Base-by-base conservation (phyloP, 305 asterid genomes). In the Fraxinus velutina region DNA sequence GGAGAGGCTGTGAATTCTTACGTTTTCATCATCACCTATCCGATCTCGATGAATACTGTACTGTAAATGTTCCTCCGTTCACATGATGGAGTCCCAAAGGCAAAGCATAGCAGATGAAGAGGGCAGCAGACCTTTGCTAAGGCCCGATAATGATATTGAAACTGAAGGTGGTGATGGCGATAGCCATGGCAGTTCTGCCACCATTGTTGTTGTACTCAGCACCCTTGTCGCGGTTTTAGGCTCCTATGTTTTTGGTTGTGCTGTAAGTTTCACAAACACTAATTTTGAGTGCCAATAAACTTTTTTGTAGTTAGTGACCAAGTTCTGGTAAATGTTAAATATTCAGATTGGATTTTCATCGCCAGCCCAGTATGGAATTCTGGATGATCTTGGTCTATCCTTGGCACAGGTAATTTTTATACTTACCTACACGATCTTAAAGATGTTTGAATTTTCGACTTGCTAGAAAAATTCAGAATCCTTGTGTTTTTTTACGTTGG, bases 321-420 rank as follows among this genome's bases (percentile, higher is more conserved):
- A 60, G 32, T 71, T 74, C 71, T 71, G 57, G 71, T 10, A 55
- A 64, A 75, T 73, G 83, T 60, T 80, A 77, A 88, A 82, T 83
- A 17, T 83, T 85, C 88, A 93, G 98, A 92, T 92, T 80, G 97
- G 97, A 85, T 93, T 78, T 86, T 92, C 98, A 22, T 93, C 97
- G n/a, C 97, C 98, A 17, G 96, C 97, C 77, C 93, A 93, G 83
- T 78, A 89, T 27, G 97, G 96, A 60, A 92, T 94, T 79, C 77
- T 94, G 39, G 84, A 84, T 75, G 98, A 94, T 78, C 91, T 94
- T 80, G 92, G 90, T 39, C 87, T 94, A 32, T 86, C 97, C 13
- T 50, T 93, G 72, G 90, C 96, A 24, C 90, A 94, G 90, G 98
- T 90, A 52, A 85, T 39, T 34, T 27, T 76, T 34, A 75, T 73